phyloP scores from a whole-genome alignment of 805 yeast species.

The Peterozyma xylosa region DNA sequence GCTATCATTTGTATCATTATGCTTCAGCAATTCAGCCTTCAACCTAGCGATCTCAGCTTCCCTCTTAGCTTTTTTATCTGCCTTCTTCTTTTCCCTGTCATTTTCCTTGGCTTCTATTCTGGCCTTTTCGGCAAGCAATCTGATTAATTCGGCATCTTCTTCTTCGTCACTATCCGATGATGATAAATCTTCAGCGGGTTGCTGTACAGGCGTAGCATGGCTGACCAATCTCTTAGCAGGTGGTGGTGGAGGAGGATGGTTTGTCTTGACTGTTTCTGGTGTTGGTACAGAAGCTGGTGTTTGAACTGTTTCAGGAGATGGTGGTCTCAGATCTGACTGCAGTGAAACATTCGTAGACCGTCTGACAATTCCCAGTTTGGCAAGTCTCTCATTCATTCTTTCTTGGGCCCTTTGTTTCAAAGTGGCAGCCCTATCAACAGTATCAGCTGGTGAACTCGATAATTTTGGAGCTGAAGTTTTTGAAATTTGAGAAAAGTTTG shows the following conservation, averaged over 20 bases:
- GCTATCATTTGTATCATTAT: constrained; percentile 43
- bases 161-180: constrained; percentile 6
- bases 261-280: neutral
- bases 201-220: constrained; percentile 2
- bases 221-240: constrained; percentile 9
- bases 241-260: constrained; percentile 9
- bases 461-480: constrained; percentile 10
- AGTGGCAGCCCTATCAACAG: constrained; percentile 70
- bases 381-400: constrained; percentile 80
- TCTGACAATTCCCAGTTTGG: constrained; percentile 65
- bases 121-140: constrained; percentile 5
- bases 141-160: constrained; percentile 1
- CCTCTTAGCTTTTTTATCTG: constrained; percentile 42
- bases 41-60: constrained; percentile 26
- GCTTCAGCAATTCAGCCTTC: constrained; percentile 22
- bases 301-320: neutral
- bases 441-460: neutral
- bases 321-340: neutral
- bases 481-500: constrained; percentile 7
- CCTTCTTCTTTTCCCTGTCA: constrained; percentile 41
- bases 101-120: constrained; percentile 33
- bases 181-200: neutral
- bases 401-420: constrained; percentile 77
- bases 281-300: neutral
- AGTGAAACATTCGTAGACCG: constrained; percentile 12